phyloP scores from a whole-genome alignment of 495 filamentous ascomycete species.

The Aspergillus avenaceus region DNA sequence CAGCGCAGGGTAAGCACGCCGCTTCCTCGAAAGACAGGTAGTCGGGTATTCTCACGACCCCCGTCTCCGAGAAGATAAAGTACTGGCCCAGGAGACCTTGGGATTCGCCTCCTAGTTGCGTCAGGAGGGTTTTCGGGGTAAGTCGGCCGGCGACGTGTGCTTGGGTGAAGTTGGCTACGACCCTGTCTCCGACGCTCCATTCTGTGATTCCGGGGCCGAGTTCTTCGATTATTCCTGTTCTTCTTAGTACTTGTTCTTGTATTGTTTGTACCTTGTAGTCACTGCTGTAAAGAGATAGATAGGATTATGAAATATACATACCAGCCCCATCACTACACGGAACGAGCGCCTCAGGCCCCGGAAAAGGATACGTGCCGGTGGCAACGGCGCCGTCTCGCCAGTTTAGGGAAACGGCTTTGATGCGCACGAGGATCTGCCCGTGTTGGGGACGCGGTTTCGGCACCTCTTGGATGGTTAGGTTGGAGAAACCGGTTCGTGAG shows the following conservation, averaged over 20 bases:
- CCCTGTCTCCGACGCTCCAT: slow-evolving; percentile 40
- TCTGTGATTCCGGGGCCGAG: slow-evolving; percentile 38
- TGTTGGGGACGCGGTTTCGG: too few relatives aligned
- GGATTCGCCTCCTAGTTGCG: slow-evolving; percentile 32
- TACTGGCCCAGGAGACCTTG: slow-evolving; percentile 39
- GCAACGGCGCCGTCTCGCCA: slow-evolving; percentile 67
- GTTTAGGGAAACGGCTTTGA: slow-evolving; percentile 64
- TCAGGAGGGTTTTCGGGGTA: slow-evolving; percentile 22
- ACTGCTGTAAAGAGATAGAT: too few relatives aligned
- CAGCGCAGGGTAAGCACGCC: slow-evolving; percentile 28
- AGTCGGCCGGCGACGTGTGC: slow-evolving; percentile 38
- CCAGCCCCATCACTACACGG: slow-evolving; percentile 7
- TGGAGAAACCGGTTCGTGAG: too few relatives aligned
- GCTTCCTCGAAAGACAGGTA: slow-evolving; percentile 28
- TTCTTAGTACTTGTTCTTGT: too few relatives aligned
- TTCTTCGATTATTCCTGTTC: slow-evolving; percentile 41
- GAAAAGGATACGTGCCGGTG: slow-evolving; percentile 28
- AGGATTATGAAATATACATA: background rate
- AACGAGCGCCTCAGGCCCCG: background rate
- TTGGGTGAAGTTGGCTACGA: slow-evolving; percentile 39
- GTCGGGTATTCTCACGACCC: slow-evolving; percentile 21
- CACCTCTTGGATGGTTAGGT: too few relatives aligned
- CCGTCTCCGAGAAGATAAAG: slow-evolving; percentile 21
- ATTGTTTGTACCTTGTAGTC: too few relatives aligned
- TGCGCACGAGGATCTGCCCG: slow-evolving; percentile 45